Conservation (phyloP, 2,329 filamentous ascomycete species). For the Ascochyta koolunga region DNA sequence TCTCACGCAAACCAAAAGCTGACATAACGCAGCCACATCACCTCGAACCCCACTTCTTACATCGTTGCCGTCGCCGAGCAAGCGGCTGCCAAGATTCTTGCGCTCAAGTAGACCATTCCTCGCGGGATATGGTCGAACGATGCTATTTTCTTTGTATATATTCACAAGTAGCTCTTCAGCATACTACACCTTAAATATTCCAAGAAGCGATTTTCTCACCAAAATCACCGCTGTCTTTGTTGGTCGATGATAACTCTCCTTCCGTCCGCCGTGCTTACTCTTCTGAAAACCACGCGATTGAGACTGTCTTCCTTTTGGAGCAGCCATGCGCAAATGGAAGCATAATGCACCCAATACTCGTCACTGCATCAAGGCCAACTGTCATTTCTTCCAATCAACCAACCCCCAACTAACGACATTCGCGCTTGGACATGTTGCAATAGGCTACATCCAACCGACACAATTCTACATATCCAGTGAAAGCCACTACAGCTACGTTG, state of each 20-base stretch:
- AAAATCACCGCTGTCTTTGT: neutral
- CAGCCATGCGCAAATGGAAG: too few relatives aligned
- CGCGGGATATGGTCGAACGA: neutral
- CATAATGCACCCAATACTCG: too few relatives aligned
- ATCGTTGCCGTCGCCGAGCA: slow-evolving; percentile 47
- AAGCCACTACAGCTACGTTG: too few relatives aligned
- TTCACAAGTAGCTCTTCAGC: slow-evolving; percentile 4
- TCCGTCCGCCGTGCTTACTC: neutral
- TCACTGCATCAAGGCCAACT: too few relatives aligned
- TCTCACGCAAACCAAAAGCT: slow-evolving; percentile 6
- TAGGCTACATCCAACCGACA: too few relatives aligned
- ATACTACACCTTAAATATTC: neutral
- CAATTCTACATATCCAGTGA: too few relatives aligned
- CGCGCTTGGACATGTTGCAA: too few relatives aligned
- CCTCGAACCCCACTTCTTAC: slow-evolving; percentile 48
- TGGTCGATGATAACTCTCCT: neutral
- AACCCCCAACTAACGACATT: too few relatives aligned
- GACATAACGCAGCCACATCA: slow-evolving; percentile 35
- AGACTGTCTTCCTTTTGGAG: too few relatives aligned
- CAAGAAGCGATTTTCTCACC: too few relatives aligned
- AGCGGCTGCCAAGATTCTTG: slow-evolving; percentile 48
- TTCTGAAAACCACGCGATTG: too few relatives aligned
- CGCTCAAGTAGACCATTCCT: slow-evolving; percentile 18
- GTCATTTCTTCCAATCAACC: too few relatives aligned
- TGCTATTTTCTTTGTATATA: slow-evolving; percentile 13